A percentile compares a stretch with the other conserved stretches of the same genome.
These are phyloP conservation scores for Infundibulicybe gibba DNA, from an alignment of 768 basidiomycete species.

Conservation along the genomic window DNA sequence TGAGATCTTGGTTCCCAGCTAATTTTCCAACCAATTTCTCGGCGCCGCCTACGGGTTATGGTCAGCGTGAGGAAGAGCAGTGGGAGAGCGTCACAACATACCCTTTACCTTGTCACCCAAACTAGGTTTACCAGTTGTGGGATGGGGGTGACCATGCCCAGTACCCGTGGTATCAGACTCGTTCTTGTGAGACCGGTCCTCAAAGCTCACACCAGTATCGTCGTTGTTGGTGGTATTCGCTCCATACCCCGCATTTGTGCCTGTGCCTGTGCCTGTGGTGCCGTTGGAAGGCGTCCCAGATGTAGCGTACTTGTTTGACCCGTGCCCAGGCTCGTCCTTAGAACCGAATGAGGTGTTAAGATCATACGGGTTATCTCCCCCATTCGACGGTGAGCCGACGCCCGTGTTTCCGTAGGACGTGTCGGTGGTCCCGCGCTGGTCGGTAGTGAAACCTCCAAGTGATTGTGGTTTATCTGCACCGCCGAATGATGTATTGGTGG, in stretches of 20 bases:
- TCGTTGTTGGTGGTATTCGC: not conserved
- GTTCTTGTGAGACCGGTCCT: not conserved
- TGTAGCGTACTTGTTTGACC: not conserved
- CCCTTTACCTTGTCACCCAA: slow-evolving; percentile 20
- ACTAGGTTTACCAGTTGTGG: not conserved
- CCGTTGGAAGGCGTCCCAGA: slow-evolving; percentile 10
- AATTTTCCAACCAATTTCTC: slow-evolving; percentile 20
- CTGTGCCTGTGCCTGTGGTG: slow-evolving; percentile 3
- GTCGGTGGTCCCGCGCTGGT: slow-evolving; percentile 2
- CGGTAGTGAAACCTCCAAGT: not conserved
- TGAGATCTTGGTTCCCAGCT: slow-evolving; percentile 13
- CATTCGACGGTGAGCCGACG: slow-evolving; percentile 1
- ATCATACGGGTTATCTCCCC: slow-evolving; percentile 1
- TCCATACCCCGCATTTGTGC: not conserved
- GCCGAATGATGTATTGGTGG: not conserved
- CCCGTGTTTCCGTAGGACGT: not conserved
- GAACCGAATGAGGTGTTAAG: not conserved
- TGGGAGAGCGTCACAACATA: not conserved
- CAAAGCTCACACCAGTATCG: not conserved
- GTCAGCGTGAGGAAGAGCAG: not conserved
- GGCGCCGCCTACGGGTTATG: slow-evolving; percentile 9
- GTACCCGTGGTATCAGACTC: too few relatives aligned
- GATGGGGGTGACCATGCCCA: not conserved
- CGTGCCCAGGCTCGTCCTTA: not conserved
- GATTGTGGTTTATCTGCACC: not conserved